Conservation (phyloP, 495 filamentous ascomycete genomes). For the Lasiosphaeris hirsuta region DNA sequence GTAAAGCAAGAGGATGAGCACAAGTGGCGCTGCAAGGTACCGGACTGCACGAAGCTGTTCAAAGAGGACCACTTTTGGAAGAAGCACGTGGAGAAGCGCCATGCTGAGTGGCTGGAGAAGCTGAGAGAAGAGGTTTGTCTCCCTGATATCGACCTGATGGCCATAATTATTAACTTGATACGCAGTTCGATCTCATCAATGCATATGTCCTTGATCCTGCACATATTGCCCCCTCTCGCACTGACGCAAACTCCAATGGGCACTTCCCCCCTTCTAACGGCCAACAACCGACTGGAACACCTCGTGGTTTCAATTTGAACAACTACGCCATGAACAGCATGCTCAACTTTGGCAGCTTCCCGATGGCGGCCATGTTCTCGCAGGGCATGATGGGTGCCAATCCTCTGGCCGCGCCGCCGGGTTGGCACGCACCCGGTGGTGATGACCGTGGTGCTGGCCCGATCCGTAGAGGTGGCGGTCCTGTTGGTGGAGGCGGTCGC, state of each 20-base stretch:
- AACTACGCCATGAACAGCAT: constrained; percentile 56
- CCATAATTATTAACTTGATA: constrained; percentile 14
- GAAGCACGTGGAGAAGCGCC: constrained; percentile 97
- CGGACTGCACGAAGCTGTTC: constrained; percentile 94
- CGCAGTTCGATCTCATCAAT: constrained; percentile 80
- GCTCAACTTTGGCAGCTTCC: constrained; percentile 51
- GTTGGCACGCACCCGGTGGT: constrained; percentile 41
- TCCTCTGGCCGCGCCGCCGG: constrained; percentile 36
- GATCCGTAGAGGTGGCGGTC: constrained; percentile 42
- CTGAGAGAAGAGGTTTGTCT: constrained; percentile 76
- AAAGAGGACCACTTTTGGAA: constrained; percentile 95
- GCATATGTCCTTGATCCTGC: constrained; percentile 89
- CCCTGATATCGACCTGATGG: constrained; percentile 1
- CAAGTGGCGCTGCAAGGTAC: constrained; percentile 94
- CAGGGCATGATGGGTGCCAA: constrained; percentile 55
- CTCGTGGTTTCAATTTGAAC: constrained; percentile 86
- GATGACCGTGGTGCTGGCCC: constrained; percentile 49
- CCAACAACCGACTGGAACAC: constrained; percentile 74
- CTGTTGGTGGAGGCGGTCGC: constrained; percentile 31
- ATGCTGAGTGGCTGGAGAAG: constrained; percentile 79
- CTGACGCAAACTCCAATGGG: constrained; percentile 95
- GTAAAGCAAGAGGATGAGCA: constrained; percentile 97
- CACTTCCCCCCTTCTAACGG: constrained; percentile 81
- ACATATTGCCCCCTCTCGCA: constrained; percentile 85
- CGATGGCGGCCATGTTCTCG: constrained; percentile 47